Evolutionary conservation across 129 eudicot genomes (phyloP).

Genomic region (Helichrysum umbraculigerum): DNA sequence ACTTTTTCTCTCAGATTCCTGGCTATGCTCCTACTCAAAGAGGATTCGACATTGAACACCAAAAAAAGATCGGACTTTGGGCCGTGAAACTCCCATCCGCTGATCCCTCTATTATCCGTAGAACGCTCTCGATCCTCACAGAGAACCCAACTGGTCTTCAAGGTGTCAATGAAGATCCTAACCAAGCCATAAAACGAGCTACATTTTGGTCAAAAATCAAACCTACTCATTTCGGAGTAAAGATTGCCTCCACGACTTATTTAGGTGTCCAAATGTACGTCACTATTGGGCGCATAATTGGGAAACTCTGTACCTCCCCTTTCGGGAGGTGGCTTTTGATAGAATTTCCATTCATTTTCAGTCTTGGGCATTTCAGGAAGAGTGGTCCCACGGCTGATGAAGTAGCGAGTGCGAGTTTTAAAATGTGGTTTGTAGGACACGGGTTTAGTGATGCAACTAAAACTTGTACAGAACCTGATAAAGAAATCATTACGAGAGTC

Average conservation of each 20-base stretch:
- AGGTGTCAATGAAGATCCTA: conserved; percentile 65
- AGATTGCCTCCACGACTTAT: conserved; percentile 48
- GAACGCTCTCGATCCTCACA: conserved; percentile 60
- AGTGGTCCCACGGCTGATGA: conserved; percentile 73
- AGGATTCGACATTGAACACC: conserved; percentile 69
- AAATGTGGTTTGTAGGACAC: conserved; percentile 82
- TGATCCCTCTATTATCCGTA: conserved; percentile 69
- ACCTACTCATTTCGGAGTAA: conserved; percentile 87
- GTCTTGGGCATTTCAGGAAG: conserved; percentile 68
- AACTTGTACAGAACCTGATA: conserved; percentile 55
- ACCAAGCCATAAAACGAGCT: conserved; percentile 45
- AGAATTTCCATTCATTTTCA: conserved; percentile 66
- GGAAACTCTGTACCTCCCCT: conserved; percentile 41
- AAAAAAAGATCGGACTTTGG: conserved; percentile 73
- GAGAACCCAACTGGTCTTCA: conserved; percentile 71
- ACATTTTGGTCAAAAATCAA: conserved; percentile 72
- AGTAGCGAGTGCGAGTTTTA: conserved; percentile 68
- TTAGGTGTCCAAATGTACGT: conserved; percentile 45
- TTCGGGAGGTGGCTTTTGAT: conserved; percentile 76
- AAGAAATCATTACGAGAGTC: conserved; percentile 71
- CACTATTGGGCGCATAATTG: conserved; percentile 51
- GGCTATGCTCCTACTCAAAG: conserved; percentile 65
- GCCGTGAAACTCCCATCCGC: conserved; percentile 79
- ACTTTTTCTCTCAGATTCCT: conserved; percentile 57
- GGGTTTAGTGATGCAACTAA: conserved; percentile 57